Base-by-base conservation (phyloP, 2,329 filamentous ascomycete genomes). In the Cladosporium sp. region DNA sequence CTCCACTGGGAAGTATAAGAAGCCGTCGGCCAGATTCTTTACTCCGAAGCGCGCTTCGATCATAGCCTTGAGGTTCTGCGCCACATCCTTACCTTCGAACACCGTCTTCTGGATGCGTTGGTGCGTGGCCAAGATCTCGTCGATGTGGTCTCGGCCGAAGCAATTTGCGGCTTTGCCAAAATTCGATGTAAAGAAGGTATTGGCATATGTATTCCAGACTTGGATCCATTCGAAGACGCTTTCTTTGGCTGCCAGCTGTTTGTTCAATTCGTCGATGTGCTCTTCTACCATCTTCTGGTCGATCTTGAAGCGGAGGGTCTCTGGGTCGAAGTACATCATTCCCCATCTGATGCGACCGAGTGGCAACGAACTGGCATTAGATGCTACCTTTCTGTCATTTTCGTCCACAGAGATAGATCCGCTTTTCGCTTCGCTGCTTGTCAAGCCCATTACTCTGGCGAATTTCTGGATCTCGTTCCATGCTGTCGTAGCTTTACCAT, bases 381-480 rank as follows among this genome's bases (percentile, higher is more conserved):
- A 55, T 44, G n/a, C 53, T n/a, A 6, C 16, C 8, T 55, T 21
- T 7, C 2, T 16, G 5, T 44, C n/a, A 1, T 21, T 6, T n/a
- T 57, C 29, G 6, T 10, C 3, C 18, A 49, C 46, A 26, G 40
- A 46, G n/a, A 58, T 29, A 8, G 52, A 49, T 2, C 62, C 62
- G 37, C 52, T 57, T 14, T 64, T 56, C 12, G 37, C 31, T 16
- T 64, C 35, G 31, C 26, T 64, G 7, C 33, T 21, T n/a, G 12
- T n/a, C 18, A 64, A 18, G 35, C 52, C 35, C 23, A 64, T 50
- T 31, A 10, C 10, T n/a, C 26, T 57, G 21, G 62, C 78, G 68
- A 90, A 91, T 1, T 80, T 75, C 1, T 80, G 78, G 68, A 91
- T 81, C 0, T 84, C 80, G 21, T 81, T 72, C 89, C 88, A 91